Evolutionary conservation across 2,329 filamentous ascomycete genomes (phyloP).

Genomic region (Curvularia spicifera): DNA sequence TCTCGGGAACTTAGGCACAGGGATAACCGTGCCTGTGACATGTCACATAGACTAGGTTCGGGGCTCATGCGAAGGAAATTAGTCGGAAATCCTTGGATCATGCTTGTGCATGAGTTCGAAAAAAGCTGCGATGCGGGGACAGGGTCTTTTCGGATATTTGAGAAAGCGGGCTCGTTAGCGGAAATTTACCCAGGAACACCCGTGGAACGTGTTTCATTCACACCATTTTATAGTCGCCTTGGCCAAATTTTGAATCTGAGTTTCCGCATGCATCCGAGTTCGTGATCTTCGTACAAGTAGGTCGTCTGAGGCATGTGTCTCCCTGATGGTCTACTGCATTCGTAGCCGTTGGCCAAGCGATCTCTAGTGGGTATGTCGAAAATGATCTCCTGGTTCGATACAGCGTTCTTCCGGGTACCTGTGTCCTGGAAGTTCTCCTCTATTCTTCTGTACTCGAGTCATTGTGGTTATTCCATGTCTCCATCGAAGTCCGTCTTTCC

Average conservation of each 20-base stretch:
- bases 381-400: not conserved
- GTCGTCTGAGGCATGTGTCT: not conserved
- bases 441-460: not conserved
- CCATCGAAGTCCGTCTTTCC: not conserved
- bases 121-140: not conserved
- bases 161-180: not conserved
- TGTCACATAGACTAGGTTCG: not conserved
- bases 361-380: not conserved
- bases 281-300: not conserved
- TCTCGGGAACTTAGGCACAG: not conserved
- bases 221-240: not conserved
- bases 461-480: not conserved
- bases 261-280: not conserved
- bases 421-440: not conserved
- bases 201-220: not conserved
- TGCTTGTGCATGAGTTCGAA: not conserved
- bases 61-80: not conserved
- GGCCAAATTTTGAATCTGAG: not conserved
- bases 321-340: not conserved
- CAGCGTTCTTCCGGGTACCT: not conserved
- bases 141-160: not conserved
- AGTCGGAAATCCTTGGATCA: not conserved
- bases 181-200: not conserved
- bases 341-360: not conserved
- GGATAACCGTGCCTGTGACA: not conserved